Evolutionary conservation across 2,329 filamentous ascomycete species (phyloP).

Genomic region (Erysiphe pisi): DNA sequence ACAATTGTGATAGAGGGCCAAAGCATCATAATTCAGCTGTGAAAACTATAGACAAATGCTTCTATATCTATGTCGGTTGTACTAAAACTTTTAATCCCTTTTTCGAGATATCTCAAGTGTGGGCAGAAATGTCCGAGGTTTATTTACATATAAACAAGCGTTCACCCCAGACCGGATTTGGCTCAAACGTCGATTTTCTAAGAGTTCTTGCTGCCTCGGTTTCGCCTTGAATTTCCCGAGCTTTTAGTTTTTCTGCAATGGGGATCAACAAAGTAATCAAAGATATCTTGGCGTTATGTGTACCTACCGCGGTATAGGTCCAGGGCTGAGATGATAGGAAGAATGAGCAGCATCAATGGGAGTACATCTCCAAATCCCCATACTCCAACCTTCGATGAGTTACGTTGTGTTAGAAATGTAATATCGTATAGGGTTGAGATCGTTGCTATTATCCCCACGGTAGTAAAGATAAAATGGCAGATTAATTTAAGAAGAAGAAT

Average conservation of each 20-base stretch:
- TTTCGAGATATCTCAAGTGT: no score
- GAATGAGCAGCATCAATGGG: conserved; percentile 48
- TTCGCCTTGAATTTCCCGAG: not conserved
- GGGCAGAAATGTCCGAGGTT: no score
- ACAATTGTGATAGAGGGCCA: no score
- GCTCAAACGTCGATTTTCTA: conserved; percentile 28
- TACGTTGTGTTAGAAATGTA: no score
- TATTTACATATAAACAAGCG: no score
- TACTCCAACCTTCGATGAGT: conserved; percentile 45
- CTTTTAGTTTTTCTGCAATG: not conserved
- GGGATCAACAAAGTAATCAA: not conserved
- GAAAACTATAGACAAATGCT: no score
- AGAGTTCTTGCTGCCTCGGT: not conserved
- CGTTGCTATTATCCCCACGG: no score
- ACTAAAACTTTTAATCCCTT: no score
- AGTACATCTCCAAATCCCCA: conserved; percentile 57
- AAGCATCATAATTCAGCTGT: no score
- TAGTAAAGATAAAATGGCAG: no score
- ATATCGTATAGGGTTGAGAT: conserved; percentile 42
- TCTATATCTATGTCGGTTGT: no score
- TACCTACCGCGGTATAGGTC: conserved; percentile 49
- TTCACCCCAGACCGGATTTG: conserved; percentile 31
- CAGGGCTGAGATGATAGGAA: conserved; percentile 49
- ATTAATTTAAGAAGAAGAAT: no score
- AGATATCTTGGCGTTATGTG: not conserved